Base-by-base conservation (phyloP, 2,329 filamentous ascomycete genomes). In the Pseudocercospora musae region DNA sequence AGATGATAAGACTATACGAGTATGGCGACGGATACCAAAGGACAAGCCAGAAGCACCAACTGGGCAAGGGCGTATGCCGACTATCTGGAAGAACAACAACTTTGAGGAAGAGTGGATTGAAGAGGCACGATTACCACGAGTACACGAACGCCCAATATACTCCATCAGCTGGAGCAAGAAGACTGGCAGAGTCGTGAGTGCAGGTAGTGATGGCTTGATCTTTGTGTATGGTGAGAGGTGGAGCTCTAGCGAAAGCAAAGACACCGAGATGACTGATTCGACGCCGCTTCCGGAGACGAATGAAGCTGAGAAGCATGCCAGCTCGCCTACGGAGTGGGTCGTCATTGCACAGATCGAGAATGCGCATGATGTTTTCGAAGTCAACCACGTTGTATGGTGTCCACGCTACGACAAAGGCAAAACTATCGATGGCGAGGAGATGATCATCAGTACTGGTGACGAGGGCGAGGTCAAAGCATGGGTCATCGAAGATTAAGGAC, bases 351-450 rank as follows among this genome's bases (percentile, higher is more conserved):
- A 85, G n/a, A 73, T 90, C 1, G 82, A 88, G 53, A 88, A 88
- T 33, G 91, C 89, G 1, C 95, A 99, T 75, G 93, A 92, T 0
- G 91, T 96, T 2, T 97, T 94, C 73, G 95, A 99, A 78, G 84
- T 98, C 66, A 99, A 99, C 72, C 92, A 97, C 76, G 84, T 95
- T 54, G 87, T 86, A 1, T 99, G 95, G 95, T 92, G 92, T 68
- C 85, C 84, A 69, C 83, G 93, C 61, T 89, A 86, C 61, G 92
- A 96, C 74, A 81, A 82, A 55, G 88, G 80, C 1, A 82, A 82
- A 73, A 81, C 78, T 65, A 82, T 62, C n/a, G 82, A 84, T 1
- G 81, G 77, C 23, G 91, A 96, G 70, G 94, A 98, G 78, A 89
- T 97, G 74, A 81, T 99, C 52, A 81, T 98, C 20, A 95, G 90